A percentile compares a stretch with the other conserved stretches of the same genome.
These are phyloP conservation scores for Wickerhamomyces sydowiorum DNA, from an alignment of 805 yeast genomes.

Conservation along the genomic window DNA sequence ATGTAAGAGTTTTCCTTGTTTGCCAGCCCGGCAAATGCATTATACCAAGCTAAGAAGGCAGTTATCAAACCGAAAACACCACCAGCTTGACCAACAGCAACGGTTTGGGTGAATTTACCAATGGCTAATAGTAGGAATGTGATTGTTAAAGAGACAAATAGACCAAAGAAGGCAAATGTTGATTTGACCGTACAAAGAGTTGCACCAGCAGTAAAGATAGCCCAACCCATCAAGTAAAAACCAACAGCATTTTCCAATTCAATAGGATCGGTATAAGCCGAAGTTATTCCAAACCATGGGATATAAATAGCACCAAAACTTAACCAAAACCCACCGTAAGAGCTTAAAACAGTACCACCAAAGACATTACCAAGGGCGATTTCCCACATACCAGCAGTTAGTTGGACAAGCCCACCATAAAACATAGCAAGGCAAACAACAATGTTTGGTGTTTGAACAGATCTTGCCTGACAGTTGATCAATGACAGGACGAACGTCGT, in stretches of 20 bases:
- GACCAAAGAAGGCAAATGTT: constrained; percentile 40
- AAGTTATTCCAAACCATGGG: constrained; percentile 45
- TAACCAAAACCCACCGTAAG: constrained; percentile 59
- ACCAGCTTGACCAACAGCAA: constrained; percentile 41
- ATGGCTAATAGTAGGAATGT: constrained; percentile 43
- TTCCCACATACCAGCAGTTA: constrained; percentile 65
- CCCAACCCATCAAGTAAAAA: constrained; percentile 48
- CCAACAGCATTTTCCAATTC: constrained; percentile 44
- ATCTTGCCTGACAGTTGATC: constrained; percentile 51
- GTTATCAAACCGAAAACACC: constrained; percentile 62
- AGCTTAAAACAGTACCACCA: constrained; percentile 43
- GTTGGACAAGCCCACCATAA: constrained; percentile 58
- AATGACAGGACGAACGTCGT: constrained; percentile 56
- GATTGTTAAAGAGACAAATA: constrained; percentile 39
- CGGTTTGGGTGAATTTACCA: constrained; percentile 37
- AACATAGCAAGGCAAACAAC: constrained; percentile 58
- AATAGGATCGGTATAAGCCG: constrained; percentile 31
- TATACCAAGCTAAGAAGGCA: constrained; percentile 61
- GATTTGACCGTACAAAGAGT: constrained; percentile 40
- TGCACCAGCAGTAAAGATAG: constrained; percentile 45
- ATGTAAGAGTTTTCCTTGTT: constrained; percentile 60
- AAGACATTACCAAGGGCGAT: constrained; percentile 57
- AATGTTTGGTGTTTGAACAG: constrained; percentile 46
- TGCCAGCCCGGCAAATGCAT: constrained; percentile 66
- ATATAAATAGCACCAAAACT: constrained; percentile 55